Conservation (phyloP, 257 asterid genomes). For the Dorcoceras hygrometricum region DNA sequence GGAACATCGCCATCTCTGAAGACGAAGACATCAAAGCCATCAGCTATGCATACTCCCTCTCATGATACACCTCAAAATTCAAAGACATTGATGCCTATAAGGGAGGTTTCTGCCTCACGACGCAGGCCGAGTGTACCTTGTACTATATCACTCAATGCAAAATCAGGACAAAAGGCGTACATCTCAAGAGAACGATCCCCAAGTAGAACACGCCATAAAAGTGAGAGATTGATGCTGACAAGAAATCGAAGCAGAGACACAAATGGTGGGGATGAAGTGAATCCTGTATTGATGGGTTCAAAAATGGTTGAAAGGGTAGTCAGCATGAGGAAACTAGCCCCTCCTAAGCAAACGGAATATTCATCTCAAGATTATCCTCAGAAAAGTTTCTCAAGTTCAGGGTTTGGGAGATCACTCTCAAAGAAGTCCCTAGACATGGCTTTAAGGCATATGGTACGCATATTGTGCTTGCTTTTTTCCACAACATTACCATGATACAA, state of each 20-base stretch:
- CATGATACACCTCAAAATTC: conserved; percentile 34
- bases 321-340: conserved; percentile 88
- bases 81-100: conserved; percentile 36
- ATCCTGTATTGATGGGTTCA: conserved; percentile 73
- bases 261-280: conserved; percentile 52
- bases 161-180: conserved; percentile 54
- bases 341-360: conserved; percentile 58
- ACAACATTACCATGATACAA: neutral
- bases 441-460: conserved; percentile 76
- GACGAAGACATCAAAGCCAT: conserved; percentile 49
- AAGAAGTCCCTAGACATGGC: conserved; percentile 91
- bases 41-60: conserved; percentile 31
- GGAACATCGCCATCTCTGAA: conserved; percentile 50
- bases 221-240: conserved; percentile 36
- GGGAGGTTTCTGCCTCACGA: conserved; percentile 70
- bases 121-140: conserved; percentile 39
- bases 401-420: conserved; percentile 80
- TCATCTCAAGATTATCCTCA: conserved; percentile 31
- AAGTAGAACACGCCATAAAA: conserved; percentile 18
- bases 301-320: conserved; percentile 88
- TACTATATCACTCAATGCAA: conserved; percentile 34
- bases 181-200: conserved; percentile 48
- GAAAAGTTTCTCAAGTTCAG: conserved; percentile 52
- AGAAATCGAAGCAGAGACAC: conserved; percentile 43
- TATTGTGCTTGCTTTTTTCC: neutral